Percentiles rank a stretch among this genome's conserved stretches.
Conservation (phyloP, 2,329 filamentous ascomycete genomes). For the Pestalotiopsis sp. region DNA sequence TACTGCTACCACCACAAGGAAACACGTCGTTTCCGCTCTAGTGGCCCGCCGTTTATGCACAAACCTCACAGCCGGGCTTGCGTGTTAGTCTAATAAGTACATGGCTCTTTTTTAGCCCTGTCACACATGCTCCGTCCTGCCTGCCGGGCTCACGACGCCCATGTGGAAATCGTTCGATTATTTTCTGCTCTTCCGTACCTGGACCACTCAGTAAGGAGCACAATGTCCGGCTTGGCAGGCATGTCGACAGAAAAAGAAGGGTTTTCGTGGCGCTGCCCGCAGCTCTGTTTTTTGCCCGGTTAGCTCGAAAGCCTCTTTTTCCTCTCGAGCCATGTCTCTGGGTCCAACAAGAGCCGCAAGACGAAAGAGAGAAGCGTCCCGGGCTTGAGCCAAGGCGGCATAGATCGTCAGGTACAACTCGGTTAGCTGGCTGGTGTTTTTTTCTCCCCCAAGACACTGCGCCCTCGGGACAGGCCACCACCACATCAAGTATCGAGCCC, state of each 20-base stretch:
- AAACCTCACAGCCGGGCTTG: neutral
- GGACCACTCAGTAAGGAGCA: neutral
- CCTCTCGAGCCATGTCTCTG: neutral
- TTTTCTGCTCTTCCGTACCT: neutral
- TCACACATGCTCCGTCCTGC: neutral
- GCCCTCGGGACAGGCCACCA: neutral
- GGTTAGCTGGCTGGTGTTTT: neutral
- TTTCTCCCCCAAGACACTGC: neutral
- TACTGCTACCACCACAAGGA: neutral
- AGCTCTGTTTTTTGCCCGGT: neutral
- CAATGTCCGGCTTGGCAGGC: constrained; percentile 1
- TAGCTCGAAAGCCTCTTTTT: neutral
- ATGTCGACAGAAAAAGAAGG: neutral
- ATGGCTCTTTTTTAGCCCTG: neutral
- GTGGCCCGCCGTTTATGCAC: neutral
- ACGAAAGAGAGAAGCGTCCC: neutral
- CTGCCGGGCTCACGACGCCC: neutral
- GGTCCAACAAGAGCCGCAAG: neutral
- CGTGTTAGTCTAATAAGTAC: neutral
- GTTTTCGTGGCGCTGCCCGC: neutral
- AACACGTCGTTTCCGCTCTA: neutral
- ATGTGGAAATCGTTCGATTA: neutral
- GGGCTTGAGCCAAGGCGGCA: neutral
- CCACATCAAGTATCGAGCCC: neutral
- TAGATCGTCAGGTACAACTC: constrained; percentile 5